These are phyloP conservation scores for Saposhnikovia divaricata DNA, from an alignment of 129 eudicot species.

Conservation along the genomic window DNA sequence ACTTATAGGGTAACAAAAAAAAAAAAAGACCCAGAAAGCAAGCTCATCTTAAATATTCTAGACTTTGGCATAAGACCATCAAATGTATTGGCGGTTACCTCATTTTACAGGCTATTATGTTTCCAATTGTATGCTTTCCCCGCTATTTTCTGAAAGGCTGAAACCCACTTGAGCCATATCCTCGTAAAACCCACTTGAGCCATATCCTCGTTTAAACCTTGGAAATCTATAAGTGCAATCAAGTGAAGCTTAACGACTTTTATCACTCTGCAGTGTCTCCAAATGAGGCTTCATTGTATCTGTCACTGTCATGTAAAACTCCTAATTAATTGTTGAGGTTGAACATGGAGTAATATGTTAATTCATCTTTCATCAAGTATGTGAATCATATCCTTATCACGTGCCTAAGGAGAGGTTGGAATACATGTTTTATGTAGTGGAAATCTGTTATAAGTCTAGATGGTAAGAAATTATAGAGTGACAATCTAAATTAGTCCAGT, in stretches of 20 bases:
- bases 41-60: neutral
- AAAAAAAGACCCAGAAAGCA: neutral
- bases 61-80: neutral
- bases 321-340: neutral
- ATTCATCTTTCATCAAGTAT: neutral
- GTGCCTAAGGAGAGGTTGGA: neutral
- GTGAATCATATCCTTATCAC: neutral
- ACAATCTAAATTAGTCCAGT: neutral
- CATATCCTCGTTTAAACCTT: neutral
- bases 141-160: neutral
- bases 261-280: neutral
- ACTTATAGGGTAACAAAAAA: neutral
- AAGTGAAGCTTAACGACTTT: neutral
- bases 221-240: neutral
- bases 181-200: neutral
- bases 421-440: neutral
- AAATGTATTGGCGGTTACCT: neutral
- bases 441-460: neutral
- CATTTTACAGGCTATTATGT: neutral
- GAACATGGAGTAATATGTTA: neutral
- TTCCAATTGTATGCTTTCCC: neutral
- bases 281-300: neutral
- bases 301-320: neutral
- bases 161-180: neutral
- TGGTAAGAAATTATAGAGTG: neutral